A percentile compares a stretch with the other conserved stretches of the same genome.
phyloP scores from a whole-genome alignment of 345 rosid species.

The Eucalyptus polybractea region DNA sequence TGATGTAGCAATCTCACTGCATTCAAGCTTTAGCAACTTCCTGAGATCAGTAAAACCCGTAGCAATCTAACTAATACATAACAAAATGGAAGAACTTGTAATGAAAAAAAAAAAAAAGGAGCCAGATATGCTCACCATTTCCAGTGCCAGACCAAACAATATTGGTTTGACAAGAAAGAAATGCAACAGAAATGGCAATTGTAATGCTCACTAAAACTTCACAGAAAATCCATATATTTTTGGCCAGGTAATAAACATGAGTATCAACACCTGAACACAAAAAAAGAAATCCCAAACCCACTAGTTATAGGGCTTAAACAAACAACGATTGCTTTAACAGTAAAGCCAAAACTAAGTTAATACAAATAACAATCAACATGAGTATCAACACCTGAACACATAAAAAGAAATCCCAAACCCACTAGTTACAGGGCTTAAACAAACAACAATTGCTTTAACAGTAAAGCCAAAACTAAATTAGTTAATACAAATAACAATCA shows the following conservation, averaged over 20 bases:
- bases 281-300: not conserved
- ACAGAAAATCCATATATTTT: not conserved
- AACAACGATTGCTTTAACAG: not conserved
- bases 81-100: not conserved
- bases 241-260: too few species aligned
- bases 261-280: too few species aligned
- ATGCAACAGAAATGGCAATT: not conserved
- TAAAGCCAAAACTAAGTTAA: not conserved
- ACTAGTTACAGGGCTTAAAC: not conserved
- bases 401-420: not conserved
- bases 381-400: too few species aligned
- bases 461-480: not conserved
- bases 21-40: not conserved
- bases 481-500: not conserved
- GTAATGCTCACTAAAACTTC: not conserved
- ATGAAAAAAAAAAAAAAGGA: not conserved
- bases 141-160: not conserved
- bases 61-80: not conserved
- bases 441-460: not conserved
- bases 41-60: not conserved
- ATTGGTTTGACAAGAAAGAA: not conserved
- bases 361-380: not conserved
- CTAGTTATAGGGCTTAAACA: not conserved
- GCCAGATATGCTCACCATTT: not conserved
- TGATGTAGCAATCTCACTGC: not conserved